Percentiles rank a stretch among this genome's conserved stretches.
phyloP scores from a whole-genome alignment of 768 basidiomycete species.

The Mycena kentingensis region DNA sequence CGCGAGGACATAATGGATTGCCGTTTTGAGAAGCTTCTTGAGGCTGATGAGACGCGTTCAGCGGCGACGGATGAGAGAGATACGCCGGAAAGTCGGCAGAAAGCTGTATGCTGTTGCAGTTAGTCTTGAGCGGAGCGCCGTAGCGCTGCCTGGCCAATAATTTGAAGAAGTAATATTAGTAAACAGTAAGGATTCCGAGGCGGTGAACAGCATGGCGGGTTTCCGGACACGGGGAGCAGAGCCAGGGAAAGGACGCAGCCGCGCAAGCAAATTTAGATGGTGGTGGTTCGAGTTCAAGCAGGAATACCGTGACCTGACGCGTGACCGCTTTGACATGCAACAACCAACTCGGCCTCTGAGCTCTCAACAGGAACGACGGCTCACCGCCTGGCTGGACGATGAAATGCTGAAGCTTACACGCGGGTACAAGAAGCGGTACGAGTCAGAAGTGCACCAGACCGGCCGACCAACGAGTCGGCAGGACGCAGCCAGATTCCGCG shows the following conservation, averaged over 20 bases:
- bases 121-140: no score
- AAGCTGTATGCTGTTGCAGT: no score
- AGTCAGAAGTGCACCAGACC: conserved; percentile 8
- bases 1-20: background rate
- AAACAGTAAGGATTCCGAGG: no score
- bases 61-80: no score
- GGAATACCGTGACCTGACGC: background rate
- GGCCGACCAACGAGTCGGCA: conserved; percentile 26
- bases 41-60: background rate
- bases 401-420: conserved; percentile 66
- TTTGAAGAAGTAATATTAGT: no score
- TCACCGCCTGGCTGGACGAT: conserved; percentile 66
- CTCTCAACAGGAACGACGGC: conserved; percentile 60
- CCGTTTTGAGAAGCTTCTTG: background rate
- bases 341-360: conserved; percentile 41
- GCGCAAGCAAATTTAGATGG: no score
- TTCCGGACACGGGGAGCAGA: no score
- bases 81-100: no score
- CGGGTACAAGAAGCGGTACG: conserved; percentile 75
- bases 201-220: no score
- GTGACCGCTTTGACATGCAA: background rate
- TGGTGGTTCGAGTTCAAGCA: no score
- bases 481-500: conserved; percentile 51
- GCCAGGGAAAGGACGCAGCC: no score
- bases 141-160: no score